Evolutionary conservation across 208 protist species (phyloP).

Genomic region (Leishmania arabica): DNA sequence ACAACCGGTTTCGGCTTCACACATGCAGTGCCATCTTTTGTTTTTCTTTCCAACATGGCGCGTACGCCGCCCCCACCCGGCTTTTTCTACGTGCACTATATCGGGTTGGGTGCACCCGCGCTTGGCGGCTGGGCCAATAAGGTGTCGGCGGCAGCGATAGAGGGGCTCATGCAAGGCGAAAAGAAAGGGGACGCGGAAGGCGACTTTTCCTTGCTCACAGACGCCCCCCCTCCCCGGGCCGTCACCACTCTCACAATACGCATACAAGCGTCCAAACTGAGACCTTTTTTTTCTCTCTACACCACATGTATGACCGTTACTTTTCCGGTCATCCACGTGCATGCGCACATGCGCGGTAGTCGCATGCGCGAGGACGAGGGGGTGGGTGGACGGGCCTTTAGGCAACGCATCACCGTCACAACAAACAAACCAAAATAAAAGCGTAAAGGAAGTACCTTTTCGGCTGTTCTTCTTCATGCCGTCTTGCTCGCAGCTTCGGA

Average conservation of each 20-base stretch:
- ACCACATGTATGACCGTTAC: background rate
- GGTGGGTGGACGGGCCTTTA: background rate
- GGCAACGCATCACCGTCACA: background rate
- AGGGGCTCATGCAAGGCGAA: background rate
- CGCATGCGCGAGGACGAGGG: background rate
- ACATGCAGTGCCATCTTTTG: background rate
- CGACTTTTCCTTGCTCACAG: background rate
- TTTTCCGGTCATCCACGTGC: background rate
- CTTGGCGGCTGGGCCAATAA: background rate
- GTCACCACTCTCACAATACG: background rate
- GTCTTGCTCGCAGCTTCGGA: background rate
- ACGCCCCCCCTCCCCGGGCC: background rate
- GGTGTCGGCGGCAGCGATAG: background rate
- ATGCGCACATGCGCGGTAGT: background rate
- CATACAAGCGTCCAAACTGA: background rate
- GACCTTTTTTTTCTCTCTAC: background rate
- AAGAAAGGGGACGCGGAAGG: background rate
- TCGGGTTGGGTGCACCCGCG: background rate
- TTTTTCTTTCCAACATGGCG: background rate
- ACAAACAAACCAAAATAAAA: slow-evolving; percentile 12
- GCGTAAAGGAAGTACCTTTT: background rate
- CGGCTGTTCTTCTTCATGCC: background rate
- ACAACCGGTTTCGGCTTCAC: background rate
- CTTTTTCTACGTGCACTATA: background rate
- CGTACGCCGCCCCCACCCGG: background rate